Percentiles rank a stretch among this genome's conserved stretches.
Evolutionary conservation across 148 eudicot genomes (phyloP).

Genomic region (Camellia sinensis): DNA sequence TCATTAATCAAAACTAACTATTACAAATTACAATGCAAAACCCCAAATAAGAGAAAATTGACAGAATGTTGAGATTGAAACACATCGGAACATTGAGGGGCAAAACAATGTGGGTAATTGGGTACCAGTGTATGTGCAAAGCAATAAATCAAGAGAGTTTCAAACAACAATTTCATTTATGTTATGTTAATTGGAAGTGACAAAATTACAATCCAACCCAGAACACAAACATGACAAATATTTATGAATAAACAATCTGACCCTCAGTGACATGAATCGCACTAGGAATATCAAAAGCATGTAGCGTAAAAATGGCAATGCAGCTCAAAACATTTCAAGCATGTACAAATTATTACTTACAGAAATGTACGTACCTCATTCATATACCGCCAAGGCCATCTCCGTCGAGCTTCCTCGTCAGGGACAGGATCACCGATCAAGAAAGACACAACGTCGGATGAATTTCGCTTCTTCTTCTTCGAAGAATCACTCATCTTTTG

Average conservation of each 20-base stretch:
- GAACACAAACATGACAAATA: too few species aligned
- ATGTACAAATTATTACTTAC: background rate
- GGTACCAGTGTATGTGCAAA: background rate
- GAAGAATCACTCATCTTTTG: background rate
- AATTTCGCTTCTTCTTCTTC: constrained; percentile 9
- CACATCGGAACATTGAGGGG: too few species aligned
- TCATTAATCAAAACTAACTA: too few species aligned
- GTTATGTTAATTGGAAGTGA: background rate
- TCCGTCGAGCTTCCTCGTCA: constrained; percentile 38
- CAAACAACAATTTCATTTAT: background rate
- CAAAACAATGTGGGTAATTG: background rate
- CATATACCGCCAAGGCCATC: constrained; percentile 45
- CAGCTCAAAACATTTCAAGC: background rate
- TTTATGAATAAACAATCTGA: background rate
- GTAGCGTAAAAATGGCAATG: background rate
- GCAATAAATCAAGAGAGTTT: background rate
- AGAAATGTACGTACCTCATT: constrained; percentile 39
- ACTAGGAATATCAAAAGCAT: background rate
- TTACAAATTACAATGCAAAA: too few species aligned
- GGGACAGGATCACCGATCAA: constrained; percentile 47
- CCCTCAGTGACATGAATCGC: background rate
- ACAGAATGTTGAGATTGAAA: too few species aligned
- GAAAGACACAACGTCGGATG: constrained; percentile 15
- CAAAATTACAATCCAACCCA: background rate
- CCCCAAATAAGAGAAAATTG: too few species aligned